Conservation (phyloP, 73 alveolate species). For the Paramecium primaurelia region DNA sequence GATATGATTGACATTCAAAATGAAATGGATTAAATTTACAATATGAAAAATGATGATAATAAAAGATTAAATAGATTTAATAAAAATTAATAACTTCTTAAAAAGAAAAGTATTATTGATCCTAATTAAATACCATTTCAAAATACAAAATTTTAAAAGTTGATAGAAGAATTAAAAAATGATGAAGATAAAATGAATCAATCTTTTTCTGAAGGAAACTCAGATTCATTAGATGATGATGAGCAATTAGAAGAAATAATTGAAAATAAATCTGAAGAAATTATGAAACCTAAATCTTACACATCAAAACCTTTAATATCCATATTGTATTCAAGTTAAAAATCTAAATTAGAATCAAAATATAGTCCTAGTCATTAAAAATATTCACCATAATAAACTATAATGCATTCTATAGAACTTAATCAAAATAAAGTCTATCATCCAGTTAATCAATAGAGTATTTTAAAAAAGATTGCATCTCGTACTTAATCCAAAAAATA, state of each 20-base stretch:
- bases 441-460: not conserved
- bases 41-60: not conserved
- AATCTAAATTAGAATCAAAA: not conserved
- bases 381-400: not conserved
- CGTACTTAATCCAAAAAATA: not conserved
- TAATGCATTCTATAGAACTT: not conserved
- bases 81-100: not conserved
- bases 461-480: not conserved
- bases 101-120: constrained; percentile 24
- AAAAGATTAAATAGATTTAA: not conserved
- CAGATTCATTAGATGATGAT: constrained; percentile 42
- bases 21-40: not conserved
- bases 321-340: not conserved
- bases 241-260: not conserved
- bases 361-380: not conserved
- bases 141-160: constrained; percentile 25
- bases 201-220: constrained; percentile 50
- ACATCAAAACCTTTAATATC: not conserved
- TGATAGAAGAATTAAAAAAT: constrained; percentile 11
- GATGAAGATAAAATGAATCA: not conserved
- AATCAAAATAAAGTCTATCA: not conserved
- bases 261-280: not conserved
- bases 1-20: not conserved
- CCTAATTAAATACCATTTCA: not conserved
- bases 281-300: not conserved